These are phyloP conservation scores for Lunularia cruciata DNA, from an alignment of 225 moss, liverwort and hornwort species.

Conservation along the genomic window DNA sequence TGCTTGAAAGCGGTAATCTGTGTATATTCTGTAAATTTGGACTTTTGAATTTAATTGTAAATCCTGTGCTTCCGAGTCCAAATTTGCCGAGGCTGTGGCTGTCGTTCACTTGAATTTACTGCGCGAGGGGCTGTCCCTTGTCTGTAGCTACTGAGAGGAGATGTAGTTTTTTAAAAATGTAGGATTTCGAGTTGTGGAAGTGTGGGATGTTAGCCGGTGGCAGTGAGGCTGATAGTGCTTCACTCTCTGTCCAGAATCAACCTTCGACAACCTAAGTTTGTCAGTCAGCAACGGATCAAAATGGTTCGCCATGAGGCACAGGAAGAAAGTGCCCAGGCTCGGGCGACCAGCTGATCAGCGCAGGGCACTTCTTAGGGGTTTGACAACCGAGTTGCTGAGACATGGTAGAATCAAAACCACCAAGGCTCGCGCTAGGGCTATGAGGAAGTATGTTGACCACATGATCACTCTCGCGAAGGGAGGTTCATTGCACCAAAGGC, in stretches of 20 bases:
- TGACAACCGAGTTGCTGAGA: slow-evolving; percentile 92
- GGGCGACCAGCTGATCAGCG: slow-evolving; percentile 94
- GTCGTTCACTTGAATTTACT: no score
- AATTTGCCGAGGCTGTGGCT: no score
- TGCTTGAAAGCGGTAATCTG: no score
- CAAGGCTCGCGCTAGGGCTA: slow-evolving; percentile 80
- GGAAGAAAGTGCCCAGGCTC: slow-evolving; percentile 74
- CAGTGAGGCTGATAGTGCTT: no score
- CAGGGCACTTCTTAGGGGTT: slow-evolving; percentile 79
- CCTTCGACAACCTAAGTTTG: slow-evolving; percentile 46
- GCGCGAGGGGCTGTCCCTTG: no score
- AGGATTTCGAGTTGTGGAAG: no score
- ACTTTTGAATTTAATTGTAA: no score
- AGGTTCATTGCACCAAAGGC: slow-evolving; percentile 58
- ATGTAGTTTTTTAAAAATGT: no score
- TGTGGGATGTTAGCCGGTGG: no score
- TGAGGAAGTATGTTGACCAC: slow-evolving; percentile 97
- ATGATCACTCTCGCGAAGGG: slow-evolving; percentile 74
- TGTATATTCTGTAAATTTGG: no score
- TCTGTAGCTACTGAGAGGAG: no score
- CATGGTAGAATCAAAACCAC: slow-evolving; percentile 99
- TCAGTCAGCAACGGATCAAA: slow-evolving; percentile 75
- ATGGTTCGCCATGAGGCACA: slow-evolving; percentile 96
- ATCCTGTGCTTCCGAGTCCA: no score
- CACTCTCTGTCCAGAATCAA: slow-evolving; percentile 38